These are phyloP conservation scores for Amylocystis lapponica DNA, from an alignment of 768 basidiomycete genomes.

Conservation along the genomic window DNA sequence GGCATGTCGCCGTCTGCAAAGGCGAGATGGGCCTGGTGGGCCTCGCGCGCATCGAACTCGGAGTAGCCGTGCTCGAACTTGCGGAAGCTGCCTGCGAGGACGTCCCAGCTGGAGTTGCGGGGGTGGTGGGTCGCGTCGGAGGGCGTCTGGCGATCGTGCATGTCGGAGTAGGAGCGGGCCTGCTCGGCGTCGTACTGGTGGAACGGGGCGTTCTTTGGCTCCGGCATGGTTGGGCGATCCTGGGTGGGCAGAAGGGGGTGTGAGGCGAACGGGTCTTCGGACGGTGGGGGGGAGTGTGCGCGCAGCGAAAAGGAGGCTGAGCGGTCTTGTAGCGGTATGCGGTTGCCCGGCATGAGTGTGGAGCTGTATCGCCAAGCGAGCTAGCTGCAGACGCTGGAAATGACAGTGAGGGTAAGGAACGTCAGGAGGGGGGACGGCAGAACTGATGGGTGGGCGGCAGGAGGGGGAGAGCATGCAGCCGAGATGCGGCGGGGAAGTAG, in stretches of 20 bases:
- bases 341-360: too few relatives aligned
- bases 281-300: too few relatives aligned
- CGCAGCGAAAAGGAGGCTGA: background rate
- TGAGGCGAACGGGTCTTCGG: too few relatives aligned
- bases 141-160: conserved; percentile 1
- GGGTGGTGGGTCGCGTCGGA: conserved; percentile 4
- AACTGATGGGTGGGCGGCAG: too few relatives aligned
- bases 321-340: too few relatives aligned
- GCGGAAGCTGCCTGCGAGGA: conserved; percentile 42
- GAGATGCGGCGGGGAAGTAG: too few relatives aligned
- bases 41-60: conserved; percentile 51
- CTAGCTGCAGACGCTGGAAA: too few relatives aligned
- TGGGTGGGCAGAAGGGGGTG: conserved; percentile 7
- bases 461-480: too few relatives aligned
- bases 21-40: conserved; percentile 43
- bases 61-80: conserved; percentile 52
- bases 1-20: conserved; percentile 62
- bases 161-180: conserved; percentile 12
- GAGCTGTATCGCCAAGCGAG: too few relatives aligned
- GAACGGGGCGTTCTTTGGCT: conserved; percentile 9
- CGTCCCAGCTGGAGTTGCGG: conserved; percentile 42
- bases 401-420: too few relatives aligned
- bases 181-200: conserved; percentile 19
- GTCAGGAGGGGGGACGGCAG: too few relatives aligned
- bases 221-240: conserved; percentile 1